phyloP scores from a whole-genome alignment of 2,329 filamentous ascomycete genomes.

The Verticillium nonalfalfae region DNA sequence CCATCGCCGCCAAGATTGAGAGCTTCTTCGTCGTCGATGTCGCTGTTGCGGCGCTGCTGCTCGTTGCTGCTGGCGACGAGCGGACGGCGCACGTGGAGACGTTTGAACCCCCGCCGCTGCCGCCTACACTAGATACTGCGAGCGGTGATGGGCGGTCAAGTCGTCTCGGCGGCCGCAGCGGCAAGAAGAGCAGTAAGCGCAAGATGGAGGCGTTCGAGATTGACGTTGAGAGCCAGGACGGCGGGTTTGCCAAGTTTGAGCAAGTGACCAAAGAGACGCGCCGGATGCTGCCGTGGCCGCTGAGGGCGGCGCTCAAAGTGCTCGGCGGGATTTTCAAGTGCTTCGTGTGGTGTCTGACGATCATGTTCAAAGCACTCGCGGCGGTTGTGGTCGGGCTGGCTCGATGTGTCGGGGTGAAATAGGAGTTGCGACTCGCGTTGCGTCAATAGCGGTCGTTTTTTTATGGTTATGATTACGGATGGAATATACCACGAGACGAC shows the following conservation, averaged over 20 bases:
- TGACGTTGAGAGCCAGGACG: constrained; percentile 57
- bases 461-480: background rate
- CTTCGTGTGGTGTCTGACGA: constrained; percentile 51
- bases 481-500: background rate
- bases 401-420: constrained; percentile 34
- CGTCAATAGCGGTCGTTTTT: background rate
- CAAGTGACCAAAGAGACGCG: constrained; percentile 27
- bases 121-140: constrained; percentile 15
- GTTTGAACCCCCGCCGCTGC: constrained; percentile 52
- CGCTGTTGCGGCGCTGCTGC: constrained; percentile 51
- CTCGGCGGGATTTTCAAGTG: constrained; percentile 49
- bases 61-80: constrained; percentile 53
- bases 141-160: constrained; percentile 23
- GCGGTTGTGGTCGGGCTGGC: constrained; percentile 44
- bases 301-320: constrained; percentile 43
- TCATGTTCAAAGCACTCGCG: constrained; percentile 46
- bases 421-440: background rate
- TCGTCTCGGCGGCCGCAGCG: constrained; percentile 15
- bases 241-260: constrained; percentile 29
- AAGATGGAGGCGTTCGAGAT: constrained; percentile 53
- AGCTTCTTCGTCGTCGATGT: constrained; percentile 58
- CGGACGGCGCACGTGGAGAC: constrained; percentile 42
- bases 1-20: constrained; percentile 52
- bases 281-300: constrained; percentile 43
- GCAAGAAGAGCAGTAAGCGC: constrained; percentile 20